These are phyloP conservation scores for Alternaria sp. DNA, from an alignment of 2,329 filamentous ascomycete genomes.

Conservation along the genomic window DNA sequence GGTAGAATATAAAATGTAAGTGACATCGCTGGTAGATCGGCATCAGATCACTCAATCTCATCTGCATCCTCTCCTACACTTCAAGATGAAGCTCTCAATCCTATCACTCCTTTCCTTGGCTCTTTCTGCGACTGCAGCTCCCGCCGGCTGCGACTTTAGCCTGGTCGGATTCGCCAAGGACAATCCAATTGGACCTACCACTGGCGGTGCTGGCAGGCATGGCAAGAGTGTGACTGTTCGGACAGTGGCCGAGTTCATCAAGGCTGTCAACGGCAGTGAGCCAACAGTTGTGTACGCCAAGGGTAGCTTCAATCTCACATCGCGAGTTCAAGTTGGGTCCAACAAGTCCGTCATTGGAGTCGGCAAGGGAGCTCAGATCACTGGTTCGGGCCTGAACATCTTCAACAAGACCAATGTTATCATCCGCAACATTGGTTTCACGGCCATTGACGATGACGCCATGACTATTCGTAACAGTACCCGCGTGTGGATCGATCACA, in stretches of 20 bases:
- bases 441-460: slow-evolving; percentile 67
- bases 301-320: slow-evolving; percentile 53
- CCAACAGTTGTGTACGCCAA: slow-evolving; percentile 55
- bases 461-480: slow-evolving; percentile 66
- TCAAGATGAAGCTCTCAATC: slow-evolving; percentile 40
- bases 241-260: slow-evolving; percentile 35
- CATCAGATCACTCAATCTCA: neutral
- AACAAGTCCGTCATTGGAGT: slow-evolving; percentile 55
- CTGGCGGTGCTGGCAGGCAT: slow-evolving; percentile 40
- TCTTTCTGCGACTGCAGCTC: slow-evolving; percentile 27
- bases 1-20: slow-evolving; percentile 5
- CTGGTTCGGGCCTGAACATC: slow-evolving; percentile 62
- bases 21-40: neutral
- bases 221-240: slow-evolving; percentile 42
- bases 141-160: slow-evolving; percentile 32
- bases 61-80: neutral
- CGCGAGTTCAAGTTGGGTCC: slow-evolving; percentile 55
- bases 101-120: slow-evolving; percentile 28
- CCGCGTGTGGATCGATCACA: slow-evolving; percentile 71
- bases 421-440: slow-evolving; percentile 68
- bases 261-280: slow-evolving; percentile 35
- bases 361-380: slow-evolving; percentile 51
- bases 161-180: slow-evolving; percentile 46
- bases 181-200: slow-evolving; percentile 45
- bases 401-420: slow-evolving; percentile 66